These are phyloP conservation scores for Acmispon strigosus DNA, from an alignment of 306 rosid genomes.

Conservation along the genomic window DNA sequence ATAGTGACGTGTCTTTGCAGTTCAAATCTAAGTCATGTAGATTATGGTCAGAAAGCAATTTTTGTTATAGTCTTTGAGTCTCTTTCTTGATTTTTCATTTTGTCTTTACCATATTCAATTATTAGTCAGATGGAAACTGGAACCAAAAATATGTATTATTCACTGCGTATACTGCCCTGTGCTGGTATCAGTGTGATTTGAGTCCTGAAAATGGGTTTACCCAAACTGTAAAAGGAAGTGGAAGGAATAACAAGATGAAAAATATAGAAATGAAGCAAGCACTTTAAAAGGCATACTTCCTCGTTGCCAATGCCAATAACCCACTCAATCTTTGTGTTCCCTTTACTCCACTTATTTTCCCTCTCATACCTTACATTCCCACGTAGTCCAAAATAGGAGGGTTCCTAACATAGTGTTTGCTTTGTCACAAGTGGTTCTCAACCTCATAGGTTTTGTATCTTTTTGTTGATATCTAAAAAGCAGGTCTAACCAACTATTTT, in stretches of 20 bases:
- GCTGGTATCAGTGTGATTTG: not conserved
- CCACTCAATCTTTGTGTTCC: too few species aligned
- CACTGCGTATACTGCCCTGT: not conserved
- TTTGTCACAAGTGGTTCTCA: not conserved
- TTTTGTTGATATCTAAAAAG: not conserved
- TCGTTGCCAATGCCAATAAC: not conserved
- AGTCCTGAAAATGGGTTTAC: not conserved
- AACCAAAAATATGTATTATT: not conserved
- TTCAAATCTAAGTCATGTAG: not conserved
- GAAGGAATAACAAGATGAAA: not conserved
- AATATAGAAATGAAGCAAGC: not conserved
- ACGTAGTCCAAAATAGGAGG: not conserved
- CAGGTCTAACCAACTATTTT: not conserved
- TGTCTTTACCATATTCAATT: not conserved
- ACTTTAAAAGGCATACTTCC: not conserved
- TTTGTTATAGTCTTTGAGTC: not conserved
- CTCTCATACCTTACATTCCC: not conserved
- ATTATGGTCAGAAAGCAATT: not conserved
- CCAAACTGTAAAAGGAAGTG: not conserved
- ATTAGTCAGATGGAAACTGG: not conserved
- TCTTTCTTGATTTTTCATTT: not conserved
- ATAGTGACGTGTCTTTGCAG: slow-evolving; percentile 1
- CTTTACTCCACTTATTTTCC: not conserved
- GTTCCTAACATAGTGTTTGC: not conserved
- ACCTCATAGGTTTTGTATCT: not conserved